Base-by-base conservation (phyloP, 2,329 filamentous ascomycete genomes). In the Pseudocercospora crystallina region DNA sequence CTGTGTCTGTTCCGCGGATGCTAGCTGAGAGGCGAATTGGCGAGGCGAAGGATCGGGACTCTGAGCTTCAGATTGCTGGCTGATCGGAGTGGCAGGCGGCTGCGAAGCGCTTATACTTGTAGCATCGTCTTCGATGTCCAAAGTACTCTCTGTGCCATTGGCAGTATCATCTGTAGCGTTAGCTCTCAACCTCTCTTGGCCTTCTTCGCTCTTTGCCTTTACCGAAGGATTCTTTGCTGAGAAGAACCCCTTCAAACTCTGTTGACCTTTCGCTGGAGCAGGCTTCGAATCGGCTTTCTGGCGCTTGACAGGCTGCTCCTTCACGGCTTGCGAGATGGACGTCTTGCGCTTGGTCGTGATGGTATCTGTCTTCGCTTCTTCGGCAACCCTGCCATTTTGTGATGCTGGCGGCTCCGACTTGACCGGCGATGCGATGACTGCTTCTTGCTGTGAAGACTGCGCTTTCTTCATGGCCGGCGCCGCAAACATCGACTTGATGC, bases 401-500 rank as follows among this genome's bases (percentile, higher is more conserved):
- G 20, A 26, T 4, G 20, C 20, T 26, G 20, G 20, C 20, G 20
- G 20, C 20, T 26, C 20, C 7, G 20, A 26, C 7, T 26, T 49
- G 3, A 13, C 39, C 8, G 46, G 38, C 14, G 46, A 43, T 9
- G 38, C 31, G 17, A 32, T 31, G 8, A 31, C 29, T 36, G 39
- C 31, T 29, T 31, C 46, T 17, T 53, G 40, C 42, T 53, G 45
- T 10, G 51, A 48, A 5, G 49, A 46, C 41, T 51, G 43, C 4
- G 49, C 9, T 44, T 80, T 85, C 61, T 80, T 83, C 20, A 54
- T n/a, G 2, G 42, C 48, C 12, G 64, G 62, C 11, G 60, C 63
- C 52, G 76, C 77, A 66, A 97, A 96, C 94, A 99, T 97, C 65
- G 95, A 90, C 61, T 86, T 89, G 65, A 99, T 96, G 66, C 77